A percentile compares a stretch with the other conserved stretches of the same genome.
These are phyloP conservation scores for Suillus spraguei DNA, from an alignment of 768 basidiomycete genomes.

Conservation along the genomic window DNA sequence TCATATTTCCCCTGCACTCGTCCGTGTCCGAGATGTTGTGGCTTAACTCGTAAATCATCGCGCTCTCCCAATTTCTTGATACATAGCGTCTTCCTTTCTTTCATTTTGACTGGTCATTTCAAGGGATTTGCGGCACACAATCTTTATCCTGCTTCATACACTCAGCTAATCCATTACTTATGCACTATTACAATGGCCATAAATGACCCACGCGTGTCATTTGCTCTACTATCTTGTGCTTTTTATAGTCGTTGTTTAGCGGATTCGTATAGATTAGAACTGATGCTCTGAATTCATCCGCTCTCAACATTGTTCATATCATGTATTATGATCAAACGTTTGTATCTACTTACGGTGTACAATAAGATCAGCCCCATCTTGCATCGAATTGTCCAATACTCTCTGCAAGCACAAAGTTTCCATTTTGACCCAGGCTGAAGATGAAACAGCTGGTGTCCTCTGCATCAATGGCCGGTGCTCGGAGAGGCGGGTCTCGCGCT, in stretches of 20 bases:
- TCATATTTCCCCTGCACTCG: constrained; percentile 51
- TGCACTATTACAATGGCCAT: constrained; percentile 33
- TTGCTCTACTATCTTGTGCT: constrained; percentile 36
- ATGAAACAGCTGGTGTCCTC: constrained; percentile 57
- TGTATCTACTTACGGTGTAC: not conserved
- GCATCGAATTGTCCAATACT: constrained; percentile 44
- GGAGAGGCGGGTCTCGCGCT: constrained; percentile 33
- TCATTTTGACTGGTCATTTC: constrained; percentile 18
- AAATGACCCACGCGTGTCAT: constrained; percentile 24
- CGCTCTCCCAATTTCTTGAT: constrained; percentile 12
- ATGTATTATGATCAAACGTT: not conserved
- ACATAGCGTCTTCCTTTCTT: constrained; percentile 13
- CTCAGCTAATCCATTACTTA: constrained; percentile 39
- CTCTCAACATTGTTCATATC: constrained; percentile 40
- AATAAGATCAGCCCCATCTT: constrained; percentile 38
- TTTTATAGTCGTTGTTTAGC: constrained; percentile 34
- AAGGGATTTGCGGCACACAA: constrained; percentile 20
- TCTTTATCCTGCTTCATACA: constrained; percentile 24
- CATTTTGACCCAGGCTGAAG: constrained; percentile 26
- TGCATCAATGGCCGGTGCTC: constrained; percentile 49
- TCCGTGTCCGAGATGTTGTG: constrained; percentile 47
- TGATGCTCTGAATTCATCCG: constrained; percentile 32
- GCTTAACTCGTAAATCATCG: constrained; percentile 16
- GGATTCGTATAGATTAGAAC: constrained; percentile 35
- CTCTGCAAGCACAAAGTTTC: constrained; percentile 48